Base-by-base conservation (phyloP, 371 early-diverging fungal genomes). In the Mortierella sp. region DNA sequence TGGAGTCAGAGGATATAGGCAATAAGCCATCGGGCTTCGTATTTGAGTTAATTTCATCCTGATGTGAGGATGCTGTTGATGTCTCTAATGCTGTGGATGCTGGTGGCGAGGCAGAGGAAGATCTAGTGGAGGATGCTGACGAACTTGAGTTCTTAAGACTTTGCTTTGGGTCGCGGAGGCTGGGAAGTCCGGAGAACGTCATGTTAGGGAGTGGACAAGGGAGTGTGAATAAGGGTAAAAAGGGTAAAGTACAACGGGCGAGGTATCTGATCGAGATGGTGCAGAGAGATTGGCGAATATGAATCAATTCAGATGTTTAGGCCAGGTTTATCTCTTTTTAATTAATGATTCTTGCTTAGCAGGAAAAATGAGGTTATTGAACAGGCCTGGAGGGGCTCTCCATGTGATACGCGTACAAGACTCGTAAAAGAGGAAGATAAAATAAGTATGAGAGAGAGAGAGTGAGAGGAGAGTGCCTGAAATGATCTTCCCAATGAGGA, bases 121-220 rank as follows among this genome's bases (percentile, higher is more conserved):
- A 64, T 18, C 62, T 26, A 5, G 26, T 26, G 22, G 54, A 54
- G 24, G 22, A 64, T 35, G 70, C 30, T 26, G 75, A 68, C 1
- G 73, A 65, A 28, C 6, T 35, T 9, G 72, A 68, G 45, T 62
- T 40, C 47, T 81, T 75, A 20, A 43, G 63, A 26, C 67, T 69
- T 62, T 72, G 83, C 64, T 81, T 81, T 37, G 77, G 77, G 58
- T 75, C 83, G 14, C 83, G 83, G 35, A 81, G 30, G 35, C 65
- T 66, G 35, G 77, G 83, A 5, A 76, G 83, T 18, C 83, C 83
- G 5, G 77, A 81, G 70, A 81, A 81, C 14, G 83, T 81, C 83
- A 81, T 81, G 43, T 52, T 71, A 5, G 43, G 10, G 1, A 10
- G 24, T 39, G 4, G 14, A 62, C 4, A 8, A 1, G 10, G 39